phyloP scores from a whole-genome alignment of 352 stramenopile genomes.

The Saprolegnia parasitica region DNA sequence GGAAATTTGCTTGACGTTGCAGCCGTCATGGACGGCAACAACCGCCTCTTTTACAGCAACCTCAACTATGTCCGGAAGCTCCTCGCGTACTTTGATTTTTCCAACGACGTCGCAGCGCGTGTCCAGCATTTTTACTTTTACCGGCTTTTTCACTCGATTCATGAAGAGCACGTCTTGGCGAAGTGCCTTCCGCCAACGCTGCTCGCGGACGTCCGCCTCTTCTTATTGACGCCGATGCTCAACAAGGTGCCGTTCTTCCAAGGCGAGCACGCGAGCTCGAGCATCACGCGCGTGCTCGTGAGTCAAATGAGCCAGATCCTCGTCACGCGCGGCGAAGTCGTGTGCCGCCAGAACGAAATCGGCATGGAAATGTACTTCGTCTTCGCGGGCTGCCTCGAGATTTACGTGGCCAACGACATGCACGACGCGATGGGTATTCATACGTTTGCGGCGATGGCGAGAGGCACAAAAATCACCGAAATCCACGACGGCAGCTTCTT shows the following conservation, averaged over 20 bases:
- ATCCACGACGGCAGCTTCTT: conserved; percentile 49
- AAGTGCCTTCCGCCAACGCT: conserved; percentile 60
- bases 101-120: conserved; percentile 41
- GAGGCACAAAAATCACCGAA: conserved; percentile 45
- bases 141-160: conserved; percentile 59
- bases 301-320: conserved; percentile 60
- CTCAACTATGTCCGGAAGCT: conserved; percentile 54
- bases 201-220: conserved; percentile 60
- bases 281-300: conserved; percentile 61
- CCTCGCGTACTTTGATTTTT: conserved; percentile 47
- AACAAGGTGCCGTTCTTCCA: conserved; percentile 56
- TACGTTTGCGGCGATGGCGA: background rate
- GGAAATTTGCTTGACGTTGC: conserved; percentile 58
- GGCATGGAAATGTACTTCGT: conserved; percentile 76
- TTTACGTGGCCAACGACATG: conserved; percentile 41
- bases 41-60: conserved; percentile 50
- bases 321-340: conserved; percentile 54
- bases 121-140: conserved; percentile 73
- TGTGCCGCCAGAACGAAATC: conserved; percentile 57
- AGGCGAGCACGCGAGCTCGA: conserved; percentile 42
- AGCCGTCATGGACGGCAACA: conserved; percentile 47
- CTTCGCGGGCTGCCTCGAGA: conserved; percentile 50
- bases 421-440: conserved; percentile 29
- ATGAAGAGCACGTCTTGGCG: conserved; percentile 58
- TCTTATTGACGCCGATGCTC: conserved; percentile 67